phyloP scores from a whole-genome alignment of 352 stramenopile species.

The Elongisporangium anandrum region DNA sequence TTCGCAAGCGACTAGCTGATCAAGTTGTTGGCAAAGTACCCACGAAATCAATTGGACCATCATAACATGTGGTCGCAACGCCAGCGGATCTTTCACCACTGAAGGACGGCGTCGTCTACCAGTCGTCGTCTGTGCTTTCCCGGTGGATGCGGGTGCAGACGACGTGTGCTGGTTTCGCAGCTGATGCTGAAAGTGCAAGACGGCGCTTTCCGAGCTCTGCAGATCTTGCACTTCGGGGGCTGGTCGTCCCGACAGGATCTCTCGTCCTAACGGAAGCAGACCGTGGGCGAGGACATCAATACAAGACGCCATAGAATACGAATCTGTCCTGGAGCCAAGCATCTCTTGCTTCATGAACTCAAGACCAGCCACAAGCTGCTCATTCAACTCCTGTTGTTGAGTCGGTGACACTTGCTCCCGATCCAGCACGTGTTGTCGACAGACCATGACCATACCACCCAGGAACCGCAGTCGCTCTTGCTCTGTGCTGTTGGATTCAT shows the following conservation, averaged over 20 bases:
- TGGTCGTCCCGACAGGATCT: slow-evolving; percentile 30
- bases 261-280: slow-evolving; percentile 50
- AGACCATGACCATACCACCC: slow-evolving; percentile 51
- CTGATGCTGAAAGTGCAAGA: slow-evolving; percentile 57
- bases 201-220: slow-evolving; percentile 1
- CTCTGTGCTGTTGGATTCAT: slow-evolving; percentile 13
- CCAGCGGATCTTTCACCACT: slow-evolving; percentile 55
- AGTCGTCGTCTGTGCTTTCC: slow-evolving; percentile 8
- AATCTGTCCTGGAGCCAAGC: slow-evolving; percentile 26
- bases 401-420: neutral
- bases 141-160: slow-evolving; percentile 1
- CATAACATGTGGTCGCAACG: slow-evolving; percentile 49
- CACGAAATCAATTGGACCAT: slow-evolving; percentile 58
- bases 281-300: slow-evolving; percentile 55
- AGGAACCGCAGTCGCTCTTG: slow-evolving; percentile 49
- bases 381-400: slow-evolving; percentile 17
- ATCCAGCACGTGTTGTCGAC: slow-evolving; percentile 29
- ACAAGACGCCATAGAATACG: slow-evolving; percentile 41
- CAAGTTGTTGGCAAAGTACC: slow-evolving; percentile 58
- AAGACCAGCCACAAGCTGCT: slow-evolving; percentile 35
- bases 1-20: slow-evolving; percentile 29
- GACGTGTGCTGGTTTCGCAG: slow-evolving; percentile 16
- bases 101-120: slow-evolving; percentile 37
- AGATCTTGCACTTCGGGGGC: slow-evolving; percentile 3
- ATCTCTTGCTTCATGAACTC: slow-evolving; percentile 46